Evolutionary conservation across 1,284 basidiomycete genomes (phyloP), one percentile per base, ranked within the genome.

Genomic region (Ceratobasidium sp.): DNA sequence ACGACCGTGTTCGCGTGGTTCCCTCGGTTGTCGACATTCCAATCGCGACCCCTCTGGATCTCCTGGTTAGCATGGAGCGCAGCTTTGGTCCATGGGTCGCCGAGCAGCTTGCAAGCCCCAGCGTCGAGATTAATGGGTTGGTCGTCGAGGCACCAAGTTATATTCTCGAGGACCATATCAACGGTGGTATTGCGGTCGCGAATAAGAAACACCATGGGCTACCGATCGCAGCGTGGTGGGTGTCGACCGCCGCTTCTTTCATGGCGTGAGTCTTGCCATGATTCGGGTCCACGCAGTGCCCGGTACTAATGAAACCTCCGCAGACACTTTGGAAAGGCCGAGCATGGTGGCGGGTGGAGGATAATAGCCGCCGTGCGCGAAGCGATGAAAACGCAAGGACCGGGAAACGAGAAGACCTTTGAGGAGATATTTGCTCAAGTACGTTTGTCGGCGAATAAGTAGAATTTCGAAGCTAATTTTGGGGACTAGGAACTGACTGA

Each of bases 101-200:
- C 8, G 9, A 16, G 34, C 46, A 68, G 31, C 65, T 63, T 5
- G 43, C 39, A 19, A 46, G 22, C 22, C 14, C 39, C 2, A 43
- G 59, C 27, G n/a, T 43, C 19, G 59, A 27, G 19, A 24, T 22
- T 16, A 43, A 62, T 27, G 65, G 65, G 11, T 48, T 29, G 19
- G 48, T 46, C 34, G 37, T 53, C 34, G 49, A 49, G 16, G n/a
- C 37, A 34, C 72, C 61, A 24, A 74, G 63, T 22, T 54, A 37
- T n/a, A 43, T 68, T 6, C 31, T 74, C 39, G 74, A 56, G 29
- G 74, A 74, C 31, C 53, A 64, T 19, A 48, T 74, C 27, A 74
- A 61, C 41, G 74, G 53, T n/a, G 56, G 56, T 34, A 53, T 74
- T 5, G 24, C 58, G 27, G 24, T 74, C 24, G 53, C 43, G 11